Base-by-base conservation (phyloP, 1,284 basidiomycete species). In the Gomphus bonarii region DNA sequence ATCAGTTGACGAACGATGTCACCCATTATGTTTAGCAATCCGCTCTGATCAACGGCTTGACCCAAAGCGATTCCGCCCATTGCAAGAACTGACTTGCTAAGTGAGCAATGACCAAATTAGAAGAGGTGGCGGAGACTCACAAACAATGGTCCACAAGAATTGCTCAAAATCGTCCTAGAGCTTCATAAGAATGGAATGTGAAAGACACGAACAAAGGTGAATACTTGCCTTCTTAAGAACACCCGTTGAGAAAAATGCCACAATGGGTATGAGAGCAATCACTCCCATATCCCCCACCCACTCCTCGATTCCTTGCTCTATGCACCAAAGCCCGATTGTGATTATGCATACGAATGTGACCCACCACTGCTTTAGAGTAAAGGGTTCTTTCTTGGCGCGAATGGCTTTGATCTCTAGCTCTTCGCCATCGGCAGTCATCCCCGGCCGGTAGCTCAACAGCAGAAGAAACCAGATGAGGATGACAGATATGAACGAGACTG, bases 61-160 rank as follows among this genome's bases (percentile, higher is more conserved):
- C 95, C 97, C 3, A 98, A 81, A 0, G 94, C 92, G 54, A 98
- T 95, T 36, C 97, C 95, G 18, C 97, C 95, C 95, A 99, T 99
- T n/a, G 93, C 93, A 55, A 95, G 76, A 73, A 93, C 57, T 58
- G 36, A 46, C 28, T 9, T 73, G 20, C 60, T 50, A 42, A 57
- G 35, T 35, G 35, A 49, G 42, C 28, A 58, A 30, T 30, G 50
- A 59, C 1, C 33, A 14, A 16, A 10, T 10, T 44, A 22, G 20
- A 8, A 46, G 18, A 33, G 25, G n/a, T 20, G 3, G 42, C 30
- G 43, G 14, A 11, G 38, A 58, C 57, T 43, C 31, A 58, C 57
- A 89, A 30, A 95, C 92, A 61, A 97, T 94, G 0, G 88, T 88
- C 93, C 93, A 97, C 60, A 88, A 79, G 72, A 95, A 95, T 65